These are phyloP conservation scores for Tetramitus jugosus DNA, from an alignment of 208 protist species.

Conservation along the genomic window DNA sequence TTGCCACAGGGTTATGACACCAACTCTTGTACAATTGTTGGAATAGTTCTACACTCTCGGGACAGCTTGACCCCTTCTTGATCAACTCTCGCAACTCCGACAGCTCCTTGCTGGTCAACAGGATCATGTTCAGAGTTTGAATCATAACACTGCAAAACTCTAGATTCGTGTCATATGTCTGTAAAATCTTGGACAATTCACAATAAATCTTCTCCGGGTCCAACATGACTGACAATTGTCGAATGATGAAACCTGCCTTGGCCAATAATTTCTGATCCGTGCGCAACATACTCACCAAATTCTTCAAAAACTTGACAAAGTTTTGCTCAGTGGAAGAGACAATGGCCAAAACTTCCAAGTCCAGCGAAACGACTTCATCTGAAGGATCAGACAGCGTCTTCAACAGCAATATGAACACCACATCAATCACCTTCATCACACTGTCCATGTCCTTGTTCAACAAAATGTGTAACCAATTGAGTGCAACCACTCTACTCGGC, in stretches of 20 bases:
- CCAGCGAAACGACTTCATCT: constrained; percentile 52
- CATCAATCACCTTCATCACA: constrained; percentile 38
- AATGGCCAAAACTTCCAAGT: constrained; percentile 52
- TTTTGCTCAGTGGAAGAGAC: constrained; percentile 36
- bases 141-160: constrained; percentile 38
- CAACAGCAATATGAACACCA: constrained; percentile 34
- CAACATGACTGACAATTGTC: constrained; percentile 31
- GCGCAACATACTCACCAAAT: constrained; percentile 34
- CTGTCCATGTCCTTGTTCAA: constrained; percentile 40
- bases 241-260: constrained; percentile 35
- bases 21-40: constrained; percentile 45
- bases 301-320: constrained; percentile 46
- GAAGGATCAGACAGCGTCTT: constrained; percentile 43
- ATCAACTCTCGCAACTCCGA: constrained; percentile 59
- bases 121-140: constrained; percentile 58
- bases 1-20: constrained; percentile 72
- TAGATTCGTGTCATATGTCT: not conserved
- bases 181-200: not conserved
- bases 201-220: constrained; percentile 30
- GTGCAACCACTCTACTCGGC: constrained; percentile 41
- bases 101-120: constrained; percentile 78
- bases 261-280: constrained; percentile 29
- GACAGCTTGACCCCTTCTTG: constrained; percentile 35
- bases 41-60: constrained; percentile 19
- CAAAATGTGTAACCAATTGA: constrained; percentile 62